Conservation (phyloP, 345 rosid genomes). For the Turritis glabra region DNA sequence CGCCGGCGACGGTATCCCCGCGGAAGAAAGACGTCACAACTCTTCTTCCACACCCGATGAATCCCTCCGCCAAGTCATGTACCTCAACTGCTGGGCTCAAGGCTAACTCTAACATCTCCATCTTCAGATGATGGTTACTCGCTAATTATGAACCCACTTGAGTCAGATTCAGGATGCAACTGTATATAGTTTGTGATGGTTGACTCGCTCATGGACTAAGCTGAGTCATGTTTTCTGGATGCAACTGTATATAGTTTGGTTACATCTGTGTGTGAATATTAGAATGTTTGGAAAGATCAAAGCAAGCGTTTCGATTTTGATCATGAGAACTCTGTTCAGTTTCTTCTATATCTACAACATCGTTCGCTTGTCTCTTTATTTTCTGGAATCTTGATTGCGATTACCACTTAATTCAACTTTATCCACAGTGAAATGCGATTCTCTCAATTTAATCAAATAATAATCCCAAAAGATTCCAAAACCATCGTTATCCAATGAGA, state of each 20-base stretch:
- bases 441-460: neutral
- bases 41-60: conserved; percentile 57
- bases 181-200: conserved; percentile 23
- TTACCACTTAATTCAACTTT: conserved; percentile 23
- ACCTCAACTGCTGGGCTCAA: conserved; percentile 91
- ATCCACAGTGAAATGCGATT: conserved; percentile 18
- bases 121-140: neutral
- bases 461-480: conserved; percentile 15
- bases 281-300: conserved; percentile 12
- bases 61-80: conserved; percentile 78
- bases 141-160: neutral
- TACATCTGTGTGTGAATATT: conserved; percentile 10
- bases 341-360: neutral
- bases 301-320: conserved; percentile 7
- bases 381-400: conserved; percentile 12
- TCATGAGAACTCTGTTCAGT: conserved; percentile 16
- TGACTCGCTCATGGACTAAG: no score
- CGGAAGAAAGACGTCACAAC: conserved; percentile 28
- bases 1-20: conserved; percentile 16
- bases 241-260: conserved; percentile 27
- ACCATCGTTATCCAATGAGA: conserved; percentile 26
- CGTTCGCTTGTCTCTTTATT: neutral
- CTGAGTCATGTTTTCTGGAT: neutral
- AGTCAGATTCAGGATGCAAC: neutral
- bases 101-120: conserved; percentile 27